Percentiles rank a stretch among this genome's conserved stretches.
phyloP scores from a whole-genome alignment of 108 stramenopile species.

The Nitzschia putrida region DNA sequence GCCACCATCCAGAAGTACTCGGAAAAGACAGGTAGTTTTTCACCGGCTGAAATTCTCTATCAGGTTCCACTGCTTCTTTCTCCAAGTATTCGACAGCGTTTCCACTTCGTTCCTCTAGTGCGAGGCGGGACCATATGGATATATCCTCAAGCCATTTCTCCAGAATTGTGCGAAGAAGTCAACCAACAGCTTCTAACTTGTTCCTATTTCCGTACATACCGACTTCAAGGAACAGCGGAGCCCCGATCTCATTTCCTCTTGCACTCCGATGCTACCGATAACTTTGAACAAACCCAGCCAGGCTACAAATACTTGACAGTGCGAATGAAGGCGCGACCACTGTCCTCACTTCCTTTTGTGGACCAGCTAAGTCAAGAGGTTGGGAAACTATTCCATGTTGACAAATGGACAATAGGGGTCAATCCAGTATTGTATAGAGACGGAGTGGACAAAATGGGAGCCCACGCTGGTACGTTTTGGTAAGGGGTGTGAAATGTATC shows the following conservation, averaged over 20 bases:
- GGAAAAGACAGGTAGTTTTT: no score
- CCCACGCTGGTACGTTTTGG: constrained; percentile 41
- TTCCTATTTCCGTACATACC: constrained; percentile 32
- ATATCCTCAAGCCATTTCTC: constrained; percentile 6
- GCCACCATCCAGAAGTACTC: no score
- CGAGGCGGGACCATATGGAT: constrained; percentile 5
- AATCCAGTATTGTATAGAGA: constrained; percentile 55
- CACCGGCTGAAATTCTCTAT: no score
- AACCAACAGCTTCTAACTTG: constrained; percentile 11
- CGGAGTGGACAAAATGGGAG: constrained; percentile 53
- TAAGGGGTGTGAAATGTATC: no score
- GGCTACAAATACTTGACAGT: constrained; percentile 30
- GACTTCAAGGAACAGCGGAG: constrained; percentile 23
- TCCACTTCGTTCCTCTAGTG: background rate
- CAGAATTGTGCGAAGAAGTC: background rate
- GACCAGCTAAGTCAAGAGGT: constrained; percentile 15
- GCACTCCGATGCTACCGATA: constrained; percentile 24
- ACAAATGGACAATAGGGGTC: constrained; percentile 50
- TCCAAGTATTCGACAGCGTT: no score
- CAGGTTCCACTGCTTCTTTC: no score
- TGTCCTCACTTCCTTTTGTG: constrained; percentile 19
- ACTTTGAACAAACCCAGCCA: constrained; percentile 18
- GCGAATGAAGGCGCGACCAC: constrained; percentile 38
- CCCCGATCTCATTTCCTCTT: constrained; percentile 38
- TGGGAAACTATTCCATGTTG: constrained; percentile 10